Conservation (phyloP, 2,329 filamentous ascomycete genomes). For the Akanthomyces muscarius region DNA sequence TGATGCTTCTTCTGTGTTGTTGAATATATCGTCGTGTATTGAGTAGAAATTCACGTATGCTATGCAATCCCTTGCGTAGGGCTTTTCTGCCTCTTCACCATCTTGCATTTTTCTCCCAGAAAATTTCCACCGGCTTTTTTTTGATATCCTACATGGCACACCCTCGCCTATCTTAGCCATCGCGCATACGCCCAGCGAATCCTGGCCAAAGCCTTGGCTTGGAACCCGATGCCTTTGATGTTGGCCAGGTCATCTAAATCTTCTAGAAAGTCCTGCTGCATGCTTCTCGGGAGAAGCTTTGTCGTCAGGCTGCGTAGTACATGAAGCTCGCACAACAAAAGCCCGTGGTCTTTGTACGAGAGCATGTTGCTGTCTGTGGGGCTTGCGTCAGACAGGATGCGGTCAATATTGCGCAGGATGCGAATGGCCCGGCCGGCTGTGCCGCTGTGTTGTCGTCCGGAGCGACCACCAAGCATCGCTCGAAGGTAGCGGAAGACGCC, state of each 20-base stretch:
- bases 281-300: constrained; percentile 65
- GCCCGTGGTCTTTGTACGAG: constrained; percentile 86
- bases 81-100: not conserved
- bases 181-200: constrained; percentile 87
- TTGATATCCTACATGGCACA: not conserved
- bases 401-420: constrained; percentile 82
- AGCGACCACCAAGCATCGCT: constrained; percentile 64
- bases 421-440: constrained; percentile 69
- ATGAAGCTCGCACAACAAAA: constrained; percentile 87
- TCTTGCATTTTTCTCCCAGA: not conserved
- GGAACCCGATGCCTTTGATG: constrained; percentile 71
- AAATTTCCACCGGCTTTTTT: not conserved
- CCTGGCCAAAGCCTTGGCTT: constrained; percentile 74
- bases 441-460: constrained; percentile 60
- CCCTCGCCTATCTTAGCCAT: constrained; percentile 52
- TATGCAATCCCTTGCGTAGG: not conserved
- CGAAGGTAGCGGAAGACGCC: constrained; percentile 69
- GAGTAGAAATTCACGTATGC: not conserved
- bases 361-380: constrained; percentile 70
- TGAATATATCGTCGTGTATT: not conserved
- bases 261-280: constrained; percentile 81
- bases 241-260: constrained; percentile 85
- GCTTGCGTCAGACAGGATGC: constrained; percentile 66
- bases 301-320: constrained; percentile 62
- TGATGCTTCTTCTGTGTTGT: not conserved